Conservation (phyloP, 306 rosid genomes). For the Cicer chorassanicum region DNA sequence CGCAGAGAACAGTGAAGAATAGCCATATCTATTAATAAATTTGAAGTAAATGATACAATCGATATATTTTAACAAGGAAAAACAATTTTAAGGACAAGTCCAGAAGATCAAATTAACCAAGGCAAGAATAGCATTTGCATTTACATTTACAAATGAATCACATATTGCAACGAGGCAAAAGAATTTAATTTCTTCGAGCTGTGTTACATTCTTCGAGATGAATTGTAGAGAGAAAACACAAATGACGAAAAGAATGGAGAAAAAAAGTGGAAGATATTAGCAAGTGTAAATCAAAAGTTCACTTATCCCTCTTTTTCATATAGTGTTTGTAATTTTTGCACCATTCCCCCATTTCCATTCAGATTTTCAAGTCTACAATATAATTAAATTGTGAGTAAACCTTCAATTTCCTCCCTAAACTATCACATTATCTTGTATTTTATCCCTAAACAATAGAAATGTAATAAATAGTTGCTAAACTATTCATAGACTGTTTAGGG, state of each 20-base stretch:
- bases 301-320: background rate
- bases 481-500: no score
- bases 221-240: background rate
- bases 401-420: no score
- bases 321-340: background rate
- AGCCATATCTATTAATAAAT: background rate
- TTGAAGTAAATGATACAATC: constrained; percentile 2
- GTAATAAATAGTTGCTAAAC: no score
- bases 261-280: background rate
- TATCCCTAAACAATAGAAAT: no score
- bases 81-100: background rate
- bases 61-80: constrained; percentile 2
- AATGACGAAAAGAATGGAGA: background rate
- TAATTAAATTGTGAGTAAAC: background rate
- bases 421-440: no score
- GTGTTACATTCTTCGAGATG: background rate
- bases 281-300: background rate
- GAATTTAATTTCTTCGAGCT: background rate
- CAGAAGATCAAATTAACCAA: constrained; percentile 1
- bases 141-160: background rate
- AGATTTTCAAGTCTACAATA: constrained; percentile 9
- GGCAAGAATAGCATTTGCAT: background rate
- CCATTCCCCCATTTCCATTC: background rate
- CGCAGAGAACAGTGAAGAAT: background rate
- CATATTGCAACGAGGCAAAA: background rate